These are phyloP conservation scores for Apophysomyces elegans DNA, from an alignment of 371 early-diverging fungal species.

Conservation along the genomic window DNA sequence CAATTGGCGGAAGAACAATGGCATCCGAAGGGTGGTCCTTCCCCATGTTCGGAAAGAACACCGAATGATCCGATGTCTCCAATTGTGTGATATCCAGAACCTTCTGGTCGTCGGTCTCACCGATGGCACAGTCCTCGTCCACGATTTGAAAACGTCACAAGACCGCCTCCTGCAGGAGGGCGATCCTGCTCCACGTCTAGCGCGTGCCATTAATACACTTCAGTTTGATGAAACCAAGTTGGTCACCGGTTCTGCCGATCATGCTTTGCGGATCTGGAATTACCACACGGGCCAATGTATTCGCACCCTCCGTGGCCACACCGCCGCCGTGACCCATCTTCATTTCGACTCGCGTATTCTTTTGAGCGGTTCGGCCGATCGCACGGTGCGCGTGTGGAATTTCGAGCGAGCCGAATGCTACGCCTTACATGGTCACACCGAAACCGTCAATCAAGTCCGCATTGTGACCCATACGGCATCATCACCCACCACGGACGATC, in stretches of 20 bases:
- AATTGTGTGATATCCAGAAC: slow-evolving; percentile 76
- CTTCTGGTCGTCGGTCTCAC: slow-evolving; percentile 82
- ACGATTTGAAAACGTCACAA: slow-evolving; percentile 77
- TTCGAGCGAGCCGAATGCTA: slow-evolving; percentile 80
- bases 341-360: slow-evolving; percentile 85
- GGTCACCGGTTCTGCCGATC: slow-evolving; percentile 91
- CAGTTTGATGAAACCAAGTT: slow-evolving; percentile 86
- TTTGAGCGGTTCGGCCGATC: slow-evolving; percentile 88
- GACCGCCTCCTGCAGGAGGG: slow-evolving; percentile 75
- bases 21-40: slow-evolving; percentile 42
- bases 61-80: slow-evolving; percentile 81
- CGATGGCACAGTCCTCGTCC: slow-evolving; percentile 82
- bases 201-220: slow-evolving; percentile 78
- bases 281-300: slow-evolving; percentile 89
- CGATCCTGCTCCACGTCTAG: slow-evolving; percentile 56
- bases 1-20: slow-evolving; percentile 81
- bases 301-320: slow-evolving; percentile 81
- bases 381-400: slow-evolving; percentile 92
- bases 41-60: slow-evolving; percentile 66
- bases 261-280: slow-evolving; percentile 97
- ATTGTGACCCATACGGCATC: slow-evolving; percentile 35
- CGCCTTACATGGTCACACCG: slow-evolving; percentile 77
- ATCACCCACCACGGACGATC: too few relatives aligned
- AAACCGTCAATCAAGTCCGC: slow-evolving; percentile 80
- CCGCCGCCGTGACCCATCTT: slow-evolving; percentile 85